Base-by-base conservation (phyloP, 164 flowering plant species). In the Vitis amurensis region DNA sequence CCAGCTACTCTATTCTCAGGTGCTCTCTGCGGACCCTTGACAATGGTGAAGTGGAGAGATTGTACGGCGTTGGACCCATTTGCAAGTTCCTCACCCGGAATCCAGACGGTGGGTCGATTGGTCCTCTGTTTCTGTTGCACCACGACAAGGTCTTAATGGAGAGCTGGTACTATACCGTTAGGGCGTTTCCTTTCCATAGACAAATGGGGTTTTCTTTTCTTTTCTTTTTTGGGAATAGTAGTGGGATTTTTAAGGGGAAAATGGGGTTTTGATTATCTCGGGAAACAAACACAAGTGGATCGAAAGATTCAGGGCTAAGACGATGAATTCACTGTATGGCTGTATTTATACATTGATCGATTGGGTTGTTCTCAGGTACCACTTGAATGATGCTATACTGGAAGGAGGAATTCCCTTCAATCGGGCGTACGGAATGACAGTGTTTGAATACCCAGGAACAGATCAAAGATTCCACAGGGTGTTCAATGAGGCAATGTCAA, bases 321-420 rank as follows among this genome's bases (percentile, higher is more conserved):
- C 2, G 61, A 17, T 15, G 15, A 55, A 55, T 55, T n/a, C 3
- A 27, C 2, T 3, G 17, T 55, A 1, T 66, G 27, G 17, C 0
- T 68, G 17, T 58, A 47, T 10, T 67, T 29, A 31, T 55, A 59
- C 8, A 8, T 67, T 31, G 44, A 31, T 31, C 44, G 44, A 31
- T 31, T 31, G 44, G 3, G 44, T 31, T 47, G 29, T 55, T 31
- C 16, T 10, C 67, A 81, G 80, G 85, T 50, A 62, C 56, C 68
- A 80, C 61, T 49, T 84, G 51, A 82, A 80, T n/a, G 83, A 82
- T 44, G 77, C 78, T 4, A 71, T 82, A 13, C 67, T 82, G 16
- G 82, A 82, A 17, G 85, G 87, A 0, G 85, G 84, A 27, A 70
- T 71, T 31, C 81, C 85, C 3, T 80, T 84, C 57, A 63, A 74